A percentile compares a stretch with the other conserved stretches of the same genome.
Evolutionary conservation across 305 asterid genomes (phyloP).

Genomic region (Withania somnifera): DNA sequence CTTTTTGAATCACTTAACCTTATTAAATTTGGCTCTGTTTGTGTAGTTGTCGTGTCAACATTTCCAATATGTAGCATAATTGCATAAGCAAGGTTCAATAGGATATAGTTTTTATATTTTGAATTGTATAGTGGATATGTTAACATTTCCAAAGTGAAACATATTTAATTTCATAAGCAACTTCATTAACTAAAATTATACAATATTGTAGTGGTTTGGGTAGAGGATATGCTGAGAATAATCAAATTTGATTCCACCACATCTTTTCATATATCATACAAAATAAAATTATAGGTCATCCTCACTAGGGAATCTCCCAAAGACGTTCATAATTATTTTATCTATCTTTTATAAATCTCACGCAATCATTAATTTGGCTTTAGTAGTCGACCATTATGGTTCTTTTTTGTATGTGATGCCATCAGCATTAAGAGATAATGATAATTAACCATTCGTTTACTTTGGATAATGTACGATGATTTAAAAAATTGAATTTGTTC

Average conservation of each 20-base stretch:
- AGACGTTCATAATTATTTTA: background rate
- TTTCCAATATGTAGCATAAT: background rate
- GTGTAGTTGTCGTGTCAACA: background rate
- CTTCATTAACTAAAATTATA: background rate
- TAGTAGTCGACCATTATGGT: background rate
- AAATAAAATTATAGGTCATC: background rate
- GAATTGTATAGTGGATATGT: background rate
- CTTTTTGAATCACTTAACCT: no score
- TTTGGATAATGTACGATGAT: background rate
- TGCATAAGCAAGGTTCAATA: background rate
- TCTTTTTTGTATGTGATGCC: background rate
- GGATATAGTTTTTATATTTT: background rate
- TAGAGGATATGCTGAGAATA: constrained; percentile 1
- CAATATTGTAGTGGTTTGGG: background rate
- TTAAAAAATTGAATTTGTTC: background rate
- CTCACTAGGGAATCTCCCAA: background rate
- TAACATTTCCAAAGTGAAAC: background rate
- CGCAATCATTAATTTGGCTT: background rate
- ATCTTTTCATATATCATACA: background rate
- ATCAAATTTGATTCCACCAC: background rate
- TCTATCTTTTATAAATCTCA: background rate
- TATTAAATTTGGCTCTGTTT: no score
- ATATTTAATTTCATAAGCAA: background rate
- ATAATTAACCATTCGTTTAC: background rate
- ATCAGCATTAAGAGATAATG: background rate